Evolutionary conservation across 2,329 filamentous ascomycete species (phyloP), one percentile per base, ranked within the genome.

Genomic region (Cercospora brassicicola): DNA sequence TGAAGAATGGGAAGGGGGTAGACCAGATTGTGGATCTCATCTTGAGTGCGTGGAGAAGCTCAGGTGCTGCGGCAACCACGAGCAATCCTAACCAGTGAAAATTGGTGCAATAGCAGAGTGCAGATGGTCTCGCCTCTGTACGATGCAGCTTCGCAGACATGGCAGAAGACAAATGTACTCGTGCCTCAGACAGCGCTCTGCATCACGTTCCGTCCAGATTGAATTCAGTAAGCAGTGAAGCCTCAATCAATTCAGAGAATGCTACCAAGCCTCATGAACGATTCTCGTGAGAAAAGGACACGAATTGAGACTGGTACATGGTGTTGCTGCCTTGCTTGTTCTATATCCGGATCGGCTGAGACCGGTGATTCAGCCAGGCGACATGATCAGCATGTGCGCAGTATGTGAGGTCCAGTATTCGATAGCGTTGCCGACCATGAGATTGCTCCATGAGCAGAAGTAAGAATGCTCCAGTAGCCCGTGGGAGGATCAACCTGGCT

Each of bases 1-100:
- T 99, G n/a, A 99, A 98, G 88, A 90, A 93, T 81, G 89, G 89
- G 1, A 90, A 93, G 69, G 93, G 89, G 1, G 88, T 98, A 7
- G 87, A 93, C 69, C 90, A 95, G 78, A 97, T 98, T 77, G 88
- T 96, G 15, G 91, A 92, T 73, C 80, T 98, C 81, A 92, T 99
- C 62, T 75, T 95, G 75, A 96, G 93, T 77, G 94, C 94, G 5
- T 98, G 95, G 95, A 94, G 90, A 84, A 90, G 89, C 10, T 95
- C 92, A 75, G 94, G 94, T 31, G 95, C 94, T 30, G 76, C 71
- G 13, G 78, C 66, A 4, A 57, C 57, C 7, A 68, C 62, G 8
- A 57, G 56, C 11, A 65, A 65, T 31, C 62, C 42, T 26, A 65
- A 64, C n/a, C 51, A 62, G 48, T 55, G 48, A 55, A 28, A 8